phyloP scores from a whole-genome alignment of 2,329 filamentous ascomycete genomes.

The Ascochyta clinopodiicola region DNA sequence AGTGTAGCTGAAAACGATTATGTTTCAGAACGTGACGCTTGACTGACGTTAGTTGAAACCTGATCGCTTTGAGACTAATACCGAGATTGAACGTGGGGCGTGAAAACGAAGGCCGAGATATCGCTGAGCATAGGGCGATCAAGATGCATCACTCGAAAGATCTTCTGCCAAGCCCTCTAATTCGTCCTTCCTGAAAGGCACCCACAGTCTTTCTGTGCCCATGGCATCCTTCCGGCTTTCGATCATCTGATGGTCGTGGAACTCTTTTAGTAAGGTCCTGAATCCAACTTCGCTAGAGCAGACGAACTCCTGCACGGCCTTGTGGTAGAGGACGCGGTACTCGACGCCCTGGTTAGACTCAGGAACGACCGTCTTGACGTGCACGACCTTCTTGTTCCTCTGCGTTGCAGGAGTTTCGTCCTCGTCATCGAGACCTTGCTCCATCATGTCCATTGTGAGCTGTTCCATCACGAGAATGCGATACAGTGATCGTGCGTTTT shows the following conservation, averaged over 20 bases:
- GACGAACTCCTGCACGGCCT: conserved; percentile 95
- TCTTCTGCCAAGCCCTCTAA: conserved; percentile 90
- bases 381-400: conserved; percentile 33
- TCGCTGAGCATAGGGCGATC: conserved; percentile 15
- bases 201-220: conserved; percentile 82
- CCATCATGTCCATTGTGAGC: conserved; percentile 69
- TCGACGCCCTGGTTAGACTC: conserved; percentile 71
- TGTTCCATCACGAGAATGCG: conserved; percentile 84
- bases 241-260: conserved; percentile 98
- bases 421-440: conserved; percentile 36
- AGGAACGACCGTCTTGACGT: conserved; percentile 33
- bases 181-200: conserved; percentile 87
- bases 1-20: too few relatives aligned
- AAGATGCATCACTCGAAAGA: conserved; percentile 49
- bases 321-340: conserved; percentile 90
- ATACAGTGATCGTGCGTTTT: conserved; percentile 90
- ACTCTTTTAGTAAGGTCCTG: conserved; percentile 91
- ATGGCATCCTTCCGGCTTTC: conserved; percentile 83
- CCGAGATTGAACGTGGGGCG: too few relatives aligned
- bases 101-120: background rate
- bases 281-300: conserved; percentile 97
- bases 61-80: too few relatives aligned
- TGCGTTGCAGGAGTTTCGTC: conserved; percentile 25
- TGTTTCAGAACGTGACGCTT: too few relatives aligned
- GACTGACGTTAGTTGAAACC: too few relatives aligned